Evolutionary conservation across 2,329 filamentous ascomycete genomes (phyloP).

Genomic region (Rhynchosporium secalis): DNA sequence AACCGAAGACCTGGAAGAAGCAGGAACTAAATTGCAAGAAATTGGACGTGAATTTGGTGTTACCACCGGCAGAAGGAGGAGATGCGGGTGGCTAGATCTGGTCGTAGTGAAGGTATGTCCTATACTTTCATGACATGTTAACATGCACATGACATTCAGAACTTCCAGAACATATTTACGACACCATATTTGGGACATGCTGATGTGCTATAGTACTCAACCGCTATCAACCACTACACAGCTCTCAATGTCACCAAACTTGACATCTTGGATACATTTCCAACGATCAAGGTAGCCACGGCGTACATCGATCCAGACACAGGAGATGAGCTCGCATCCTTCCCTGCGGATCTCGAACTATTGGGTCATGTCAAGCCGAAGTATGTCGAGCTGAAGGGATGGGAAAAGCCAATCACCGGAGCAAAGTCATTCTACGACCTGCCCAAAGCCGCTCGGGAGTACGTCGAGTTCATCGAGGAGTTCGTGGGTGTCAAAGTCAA

Average conservation of each 20-base stretch:
- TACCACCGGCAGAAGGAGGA: conserved; percentile 55
- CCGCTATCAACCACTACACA: conserved; percentile 40
- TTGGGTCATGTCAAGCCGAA: conserved; percentile 62
- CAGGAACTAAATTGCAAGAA: conserved; percentile 50
- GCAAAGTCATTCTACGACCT: conserved; percentile 61
- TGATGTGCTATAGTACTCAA: conserved; percentile 51
- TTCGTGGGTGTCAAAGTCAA: conserved; percentile 63
- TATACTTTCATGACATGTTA: not conserved
- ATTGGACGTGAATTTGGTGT: conserved; percentile 46
- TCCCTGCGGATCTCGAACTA: conserved; percentile 62
- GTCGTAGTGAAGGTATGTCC: conserved; percentile 44
- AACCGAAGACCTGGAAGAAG: conserved; percentile 55
- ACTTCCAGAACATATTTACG: too few species aligned
- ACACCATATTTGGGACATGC: not conserved
- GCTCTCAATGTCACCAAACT: conserved; percentile 61
- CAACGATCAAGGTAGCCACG: conserved; percentile 73
- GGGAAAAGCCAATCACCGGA: conserved; percentile 62
- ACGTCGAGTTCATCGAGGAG: conserved; percentile 45
- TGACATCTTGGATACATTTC: conserved; percentile 74
- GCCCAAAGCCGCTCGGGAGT: conserved; percentile 59
- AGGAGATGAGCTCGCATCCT: conserved; percentile 55
- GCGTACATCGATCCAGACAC: conserved; percentile 59
- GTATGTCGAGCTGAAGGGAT: conserved; percentile 69
- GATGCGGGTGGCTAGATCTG: conserved; percentile 60
- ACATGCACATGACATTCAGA: not conserved